A percentile compares a stretch with the other conserved stretches of the same genome.
Conservation (phyloP, 2,329 filamentous ascomycete species). For the Fusarium sp. region DNA sequence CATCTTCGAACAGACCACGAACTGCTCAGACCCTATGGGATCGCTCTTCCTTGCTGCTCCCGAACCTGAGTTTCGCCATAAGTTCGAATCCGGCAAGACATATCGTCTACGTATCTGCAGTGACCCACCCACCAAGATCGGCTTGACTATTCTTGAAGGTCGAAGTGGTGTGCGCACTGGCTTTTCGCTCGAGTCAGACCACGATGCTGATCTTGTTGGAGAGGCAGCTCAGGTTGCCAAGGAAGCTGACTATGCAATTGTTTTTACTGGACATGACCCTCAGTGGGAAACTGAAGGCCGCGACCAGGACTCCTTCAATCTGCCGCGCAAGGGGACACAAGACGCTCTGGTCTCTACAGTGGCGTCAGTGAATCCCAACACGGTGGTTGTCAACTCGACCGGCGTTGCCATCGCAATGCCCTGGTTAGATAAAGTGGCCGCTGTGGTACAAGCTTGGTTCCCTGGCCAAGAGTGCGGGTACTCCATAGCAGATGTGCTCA, state of each 20-base stretch:
- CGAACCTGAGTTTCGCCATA: constrained; percentile 47
- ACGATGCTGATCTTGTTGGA: constrained; percentile 53
- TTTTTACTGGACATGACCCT: constrained; percentile 70
- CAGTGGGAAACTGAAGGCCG: constrained; percentile 67
- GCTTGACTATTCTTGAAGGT: constrained; percentile 50
- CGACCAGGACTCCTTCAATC: constrained; percentile 78
- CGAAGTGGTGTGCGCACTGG: constrained; percentile 51
- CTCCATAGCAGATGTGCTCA: constrained; percentile 75
- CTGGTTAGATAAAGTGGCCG: constrained; percentile 68
- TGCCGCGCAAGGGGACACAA: constrained; percentile 67
- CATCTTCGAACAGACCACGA: constrained; percentile 48
- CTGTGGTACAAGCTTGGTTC: constrained; percentile 77
- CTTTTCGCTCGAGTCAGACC: constrained; percentile 50
- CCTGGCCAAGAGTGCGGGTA: constrained; percentile 79
- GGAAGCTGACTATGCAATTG: constrained; percentile 71
- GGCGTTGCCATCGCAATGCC: constrained; percentile 73
- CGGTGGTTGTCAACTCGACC: constrained; percentile 74
- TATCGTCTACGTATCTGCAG: constrained; percentile 51
- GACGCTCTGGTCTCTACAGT: constrained; percentile 72
- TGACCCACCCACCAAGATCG: constrained; percentile 50
- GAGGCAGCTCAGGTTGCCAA: constrained; percentile 71
- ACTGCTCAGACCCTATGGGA: constrained; percentile 52
- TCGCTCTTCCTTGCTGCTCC: constrained; percentile 49
- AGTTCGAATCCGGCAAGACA: constrained; percentile 43
- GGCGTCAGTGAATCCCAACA: constrained; percentile 69